These are phyloP conservation scores for Phaeosphaeria sp. DNA, from an alignment of 2,329 filamentous ascomycete genomes.

Conservation along the genomic window DNA sequence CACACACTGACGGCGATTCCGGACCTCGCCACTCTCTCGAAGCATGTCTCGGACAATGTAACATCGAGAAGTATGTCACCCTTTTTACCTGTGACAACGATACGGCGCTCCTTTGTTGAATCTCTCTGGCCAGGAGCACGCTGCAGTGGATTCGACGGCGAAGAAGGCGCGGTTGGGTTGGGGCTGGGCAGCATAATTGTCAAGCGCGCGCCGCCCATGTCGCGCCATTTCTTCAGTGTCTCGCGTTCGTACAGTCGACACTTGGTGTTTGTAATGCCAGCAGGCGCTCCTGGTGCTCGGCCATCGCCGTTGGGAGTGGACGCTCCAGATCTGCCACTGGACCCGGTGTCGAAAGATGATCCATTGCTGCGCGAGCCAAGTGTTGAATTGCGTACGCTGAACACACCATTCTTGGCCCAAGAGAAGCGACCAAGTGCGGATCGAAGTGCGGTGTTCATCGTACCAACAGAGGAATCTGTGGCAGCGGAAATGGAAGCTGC, in stretches of 20 bases:
- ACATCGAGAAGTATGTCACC: slow-evolving; percentile 78
- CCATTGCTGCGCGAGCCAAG: slow-evolving; percentile 66
- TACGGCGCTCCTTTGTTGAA: slow-evolving; percentile 75
- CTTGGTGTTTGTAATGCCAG: slow-evolving; percentile 80
- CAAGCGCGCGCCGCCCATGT: slow-evolving; percentile 83
- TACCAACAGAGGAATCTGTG: slow-evolving; percentile 77
- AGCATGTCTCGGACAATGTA: slow-evolving; percentile 82
- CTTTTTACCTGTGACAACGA: slow-evolving; percentile 77
- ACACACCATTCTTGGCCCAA: slow-evolving; percentile 69
- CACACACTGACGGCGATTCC: slow-evolving; percentile 90
- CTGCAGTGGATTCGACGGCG: slow-evolving; percentile 33
- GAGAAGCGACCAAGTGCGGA: slow-evolving; percentile 78
- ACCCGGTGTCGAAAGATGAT: slow-evolving; percentile 55
- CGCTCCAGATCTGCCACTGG: slow-evolving; percentile 39
- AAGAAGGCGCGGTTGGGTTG: slow-evolving; percentile 56
- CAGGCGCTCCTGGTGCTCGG: slow-evolving; percentile 52
- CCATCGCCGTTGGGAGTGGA: slow-evolving; percentile 41
- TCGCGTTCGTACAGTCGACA: slow-evolving; percentile 86
- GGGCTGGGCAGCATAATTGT: slow-evolving; percentile 76
- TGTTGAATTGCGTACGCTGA: slow-evolving; percentile 83
- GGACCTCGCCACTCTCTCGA: slow-evolving; percentile 80
- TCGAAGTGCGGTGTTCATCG: slow-evolving; percentile 76
- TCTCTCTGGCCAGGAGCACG: slow-evolving; percentile 47
- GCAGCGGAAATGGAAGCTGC: slow-evolving; percentile 65
- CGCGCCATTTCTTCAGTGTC: slow-evolving; percentile 79